Conservation (phyloP, 805 yeast genomes). For the Ogataea ganodermae region DNA sequence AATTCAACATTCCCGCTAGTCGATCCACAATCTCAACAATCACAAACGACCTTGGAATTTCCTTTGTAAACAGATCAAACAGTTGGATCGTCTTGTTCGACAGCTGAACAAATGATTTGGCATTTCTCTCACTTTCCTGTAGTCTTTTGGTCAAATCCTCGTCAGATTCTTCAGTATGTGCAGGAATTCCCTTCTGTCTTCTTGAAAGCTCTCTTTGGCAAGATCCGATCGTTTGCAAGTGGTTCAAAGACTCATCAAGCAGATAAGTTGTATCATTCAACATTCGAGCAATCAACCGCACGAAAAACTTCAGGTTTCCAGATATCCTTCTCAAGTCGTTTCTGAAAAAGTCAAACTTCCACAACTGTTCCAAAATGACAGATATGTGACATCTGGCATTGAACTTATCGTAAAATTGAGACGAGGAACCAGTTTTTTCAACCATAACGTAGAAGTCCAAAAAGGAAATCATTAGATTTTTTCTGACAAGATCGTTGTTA, state of each 20-base stretch:
- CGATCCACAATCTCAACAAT: constrained; percentile 91
- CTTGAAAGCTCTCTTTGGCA: constrained; percentile 64
- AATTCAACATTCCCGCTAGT: constrained; percentile 93
- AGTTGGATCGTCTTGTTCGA: constrained; percentile 80
- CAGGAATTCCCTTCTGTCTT: constrained; percentile 41
- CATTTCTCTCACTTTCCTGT: constrained; percentile 67
- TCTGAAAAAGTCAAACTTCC: constrained; percentile 73
- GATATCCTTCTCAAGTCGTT: constrained; percentile 70
- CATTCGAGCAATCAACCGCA: constrained; percentile 91
- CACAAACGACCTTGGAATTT: constrained; percentile 83
- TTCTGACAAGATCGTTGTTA: constrained; percentile 58
- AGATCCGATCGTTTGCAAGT: constrained; percentile 74
- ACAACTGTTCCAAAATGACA: constrained; percentile 75
- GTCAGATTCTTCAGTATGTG: constrained; percentile 50
- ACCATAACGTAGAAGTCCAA: constrained; percentile 91
- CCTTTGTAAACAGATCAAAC: constrained; percentile 78
- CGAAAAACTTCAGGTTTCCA: constrained; percentile 73
- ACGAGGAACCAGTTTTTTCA: constrained; percentile 92
- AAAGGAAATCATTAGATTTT: constrained; percentile 76
- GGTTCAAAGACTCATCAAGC: constrained; percentile 85
- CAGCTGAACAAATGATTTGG: constrained; percentile 78
- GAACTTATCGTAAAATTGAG: constrained; percentile 95
- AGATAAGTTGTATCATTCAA: constrained; percentile 91
- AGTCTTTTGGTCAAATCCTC: constrained; percentile 64
- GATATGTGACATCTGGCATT: constrained; percentile 87